Conservation (phyloP, 2,329 filamentous ascomycete species). For the Penicillium sp. region DNA sequence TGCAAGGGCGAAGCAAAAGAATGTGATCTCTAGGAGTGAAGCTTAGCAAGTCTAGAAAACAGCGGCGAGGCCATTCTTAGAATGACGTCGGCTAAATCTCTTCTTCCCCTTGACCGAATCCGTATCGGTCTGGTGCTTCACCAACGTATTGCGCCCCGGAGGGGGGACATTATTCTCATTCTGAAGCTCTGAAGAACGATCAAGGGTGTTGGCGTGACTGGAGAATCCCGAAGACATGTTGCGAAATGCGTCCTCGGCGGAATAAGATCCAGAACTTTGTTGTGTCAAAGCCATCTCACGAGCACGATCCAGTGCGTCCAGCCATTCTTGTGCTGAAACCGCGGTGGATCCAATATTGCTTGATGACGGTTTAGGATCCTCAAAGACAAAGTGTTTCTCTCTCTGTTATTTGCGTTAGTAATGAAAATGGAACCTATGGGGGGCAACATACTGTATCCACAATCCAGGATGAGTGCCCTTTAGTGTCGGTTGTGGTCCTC, state of each 20-base stretch:
- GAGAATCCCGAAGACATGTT: slow-evolving; percentile 71
- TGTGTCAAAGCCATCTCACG: slow-evolving; percentile 80
- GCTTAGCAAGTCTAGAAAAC: slow-evolving; percentile 61
- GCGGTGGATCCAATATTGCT: slow-evolving; percentile 63
- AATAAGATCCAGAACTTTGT: slow-evolving; percentile 65
- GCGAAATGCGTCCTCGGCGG: slow-evolving; percentile 64
- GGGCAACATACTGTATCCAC: slow-evolving; percentile 79
- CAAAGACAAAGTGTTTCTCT: slow-evolving; percentile 88
- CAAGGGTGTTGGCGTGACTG: slow-evolving; percentile 55
- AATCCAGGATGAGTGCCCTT: slow-evolving; percentile 83
- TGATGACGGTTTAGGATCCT: slow-evolving; percentile 77
- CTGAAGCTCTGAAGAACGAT: slow-evolving; percentile 41
- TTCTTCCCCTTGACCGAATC: slow-evolving; percentile 61
- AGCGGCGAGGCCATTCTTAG: slow-evolving; percentile 88
- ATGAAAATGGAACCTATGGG: slow-evolving; percentile 13
- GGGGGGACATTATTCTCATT: slow-evolving; percentile 34
- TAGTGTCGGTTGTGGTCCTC: slow-evolving; percentile 78
- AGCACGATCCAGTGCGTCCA: slow-evolving; percentile 82
- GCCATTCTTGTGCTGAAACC: slow-evolving; percentile 82
- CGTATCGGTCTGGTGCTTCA: slow-evolving; percentile 49
- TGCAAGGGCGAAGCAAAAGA: neutral
- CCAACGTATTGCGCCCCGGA: slow-evolving; percentile 47
- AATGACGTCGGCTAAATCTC: slow-evolving; percentile 86
- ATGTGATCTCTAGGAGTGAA: neutral
- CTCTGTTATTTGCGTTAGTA: slow-evolving; percentile 55